A percentile compares a stretch with the other conserved stretches of the same genome.
Evolutionary conservation across 225 moss, liverwort and hornwort genomes (phyloP).

Genomic region (Physcomitrellopsis africana): DNA sequence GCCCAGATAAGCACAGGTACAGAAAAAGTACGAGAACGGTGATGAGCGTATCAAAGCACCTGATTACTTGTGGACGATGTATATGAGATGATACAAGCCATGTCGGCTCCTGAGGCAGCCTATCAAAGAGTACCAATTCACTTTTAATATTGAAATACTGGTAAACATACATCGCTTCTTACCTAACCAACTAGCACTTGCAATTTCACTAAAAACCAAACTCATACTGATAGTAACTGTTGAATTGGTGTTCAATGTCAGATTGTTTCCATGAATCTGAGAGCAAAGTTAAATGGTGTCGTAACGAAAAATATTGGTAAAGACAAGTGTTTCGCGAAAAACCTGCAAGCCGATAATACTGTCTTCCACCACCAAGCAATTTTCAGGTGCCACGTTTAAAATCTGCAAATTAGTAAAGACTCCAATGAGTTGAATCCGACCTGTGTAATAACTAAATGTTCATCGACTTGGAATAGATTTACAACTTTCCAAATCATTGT

Average conservation of each 20-base stretch:
- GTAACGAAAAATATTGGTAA: background rate
- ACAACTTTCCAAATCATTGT: background rate
- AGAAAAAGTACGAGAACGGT: background rate
- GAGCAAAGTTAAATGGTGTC: background rate
- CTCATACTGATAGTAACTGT: background rate
- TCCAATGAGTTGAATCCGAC: slow-evolving; percentile 19
- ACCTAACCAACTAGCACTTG: background rate
- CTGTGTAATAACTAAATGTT: background rate
- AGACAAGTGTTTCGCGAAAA: background rate
- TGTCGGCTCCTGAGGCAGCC: slow-evolving; percentile 90
- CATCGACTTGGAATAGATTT: slow-evolving; percentile 1
- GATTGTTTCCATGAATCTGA: slow-evolving; percentile 19
- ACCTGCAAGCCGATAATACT: slow-evolving; percentile 91
- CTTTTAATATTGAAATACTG: background rate
- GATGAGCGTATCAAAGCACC: slow-evolving; percentile 34
- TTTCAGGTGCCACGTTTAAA: slow-evolving; percentile 69
- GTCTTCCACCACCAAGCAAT: slow-evolving; percentile 87
- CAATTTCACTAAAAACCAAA: background rate
- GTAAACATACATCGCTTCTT: background rate
- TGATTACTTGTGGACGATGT: slow-evolving; percentile 87
- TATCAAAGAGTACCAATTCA: slow-evolving; percentile 29
- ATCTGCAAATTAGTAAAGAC: slow-evolving; percentile 43
- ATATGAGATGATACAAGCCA: slow-evolving; percentile 86
- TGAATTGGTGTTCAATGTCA: background rate
- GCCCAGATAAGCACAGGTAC: background rate